Percentiles rank a stretch among this genome's conserved stretches.
These are phyloP conservation scores for Hirsutella minnesotensis DNA, from an alignment of 2,329 filamentous ascomycete genomes.

Conservation along the genomic window DNA sequence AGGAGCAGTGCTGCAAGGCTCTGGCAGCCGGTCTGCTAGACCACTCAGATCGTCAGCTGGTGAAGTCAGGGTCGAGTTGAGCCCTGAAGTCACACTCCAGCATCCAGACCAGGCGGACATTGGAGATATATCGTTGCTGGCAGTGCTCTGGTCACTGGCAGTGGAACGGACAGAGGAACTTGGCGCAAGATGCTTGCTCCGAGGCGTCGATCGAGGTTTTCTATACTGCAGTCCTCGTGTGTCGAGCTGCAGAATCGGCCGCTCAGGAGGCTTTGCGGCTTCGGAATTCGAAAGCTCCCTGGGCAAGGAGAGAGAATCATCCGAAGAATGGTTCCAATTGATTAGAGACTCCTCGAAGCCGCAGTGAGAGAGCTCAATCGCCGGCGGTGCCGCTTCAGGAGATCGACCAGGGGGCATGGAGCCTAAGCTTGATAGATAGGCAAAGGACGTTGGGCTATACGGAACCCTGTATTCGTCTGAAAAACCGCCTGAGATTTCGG, in stretches of 20 bases:
- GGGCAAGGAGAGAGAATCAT: slow-evolving; percentile 13
- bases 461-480: slow-evolving; percentile 16
- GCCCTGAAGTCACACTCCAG: slow-evolving; percentile 27
- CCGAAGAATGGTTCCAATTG: slow-evolving; percentile 13
- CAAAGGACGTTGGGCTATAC: too few relatives aligned
- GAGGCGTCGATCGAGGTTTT: slow-evolving; percentile 15
- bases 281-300: slow-evolving; percentile 12
- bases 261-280: slow-evolving; percentile 8
- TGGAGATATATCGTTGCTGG: slow-evolving; percentile 33
- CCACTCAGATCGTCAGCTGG: slow-evolving; percentile 28
- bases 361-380: slow-evolving; percentile 11
- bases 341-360: slow-evolving; percentile 11
- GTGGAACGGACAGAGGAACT: slow-evolving; percentile 38
- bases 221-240: slow-evolving; percentile 23
- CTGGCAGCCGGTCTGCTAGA: slow-evolving; percentile 17
- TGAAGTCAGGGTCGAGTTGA: slow-evolving; percentile 33
- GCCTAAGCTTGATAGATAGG: too few relatives aligned
- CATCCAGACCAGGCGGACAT: slow-evolving; percentile 28
- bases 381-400: slow-evolving; percentile 6
- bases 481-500: slow-evolving; percentile 23
- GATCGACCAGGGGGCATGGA: neutral
- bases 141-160: slow-evolving; percentile 21
- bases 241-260: slow-evolving; percentile 26
- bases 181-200: slow-evolving; percentile 31
- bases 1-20: slow-evolving; percentile 11